phyloP scores from a whole-genome alignment of 192 early-diverging fungal species.

The Backusella westeae region DNA sequence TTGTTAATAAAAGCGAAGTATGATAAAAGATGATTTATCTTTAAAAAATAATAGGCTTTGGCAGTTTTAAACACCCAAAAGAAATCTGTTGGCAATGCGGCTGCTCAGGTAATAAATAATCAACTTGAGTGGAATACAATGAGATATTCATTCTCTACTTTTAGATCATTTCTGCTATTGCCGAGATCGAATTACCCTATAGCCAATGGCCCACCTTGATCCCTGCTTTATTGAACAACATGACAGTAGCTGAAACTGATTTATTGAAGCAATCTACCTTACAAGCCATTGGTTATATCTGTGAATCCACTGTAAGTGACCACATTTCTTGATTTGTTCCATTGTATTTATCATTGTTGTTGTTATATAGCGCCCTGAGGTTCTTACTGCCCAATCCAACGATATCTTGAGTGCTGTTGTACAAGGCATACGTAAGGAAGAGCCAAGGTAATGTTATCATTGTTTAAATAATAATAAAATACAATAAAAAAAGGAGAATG shows the following conservation, averaged over 20 bases:
- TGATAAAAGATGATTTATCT: neutral
- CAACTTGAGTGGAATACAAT: too few relatives aligned
- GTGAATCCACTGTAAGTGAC: constrained; percentile 76
- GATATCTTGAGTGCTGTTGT: constrained; percentile 92
- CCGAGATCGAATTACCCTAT: constrained; percentile 88
- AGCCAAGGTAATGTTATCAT: constrained; percentile 60
- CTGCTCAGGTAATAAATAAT: constrained; percentile 56
- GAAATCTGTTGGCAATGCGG: constrained; percentile 58
- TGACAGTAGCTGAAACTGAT: constrained; percentile 63
- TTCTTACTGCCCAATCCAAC: constrained; percentile 81
- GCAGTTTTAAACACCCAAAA: constrained; percentile 17
- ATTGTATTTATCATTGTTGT: neutral
- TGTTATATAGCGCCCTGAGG: constrained; percentile 63
- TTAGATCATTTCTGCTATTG: constrained; percentile 87
- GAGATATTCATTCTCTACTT: neutral
- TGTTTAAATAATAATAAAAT: neutral
- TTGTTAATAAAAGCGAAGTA: neutral
- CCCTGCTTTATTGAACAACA: constrained; percentile 71
- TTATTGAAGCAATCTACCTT: constrained; percentile 79
- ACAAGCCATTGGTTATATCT: constrained; percentile 90
- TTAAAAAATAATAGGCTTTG: neutral
- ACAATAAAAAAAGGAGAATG: neutral
- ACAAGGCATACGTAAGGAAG: constrained; percentile 93
- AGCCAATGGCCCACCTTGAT: constrained; percentile 89
- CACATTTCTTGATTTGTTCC: too few relatives aligned